A percentile compares a stretch with the other conserved stretches of the same genome.
phyloP scores from a whole-genome alignment of 495 filamentous ascomycete genomes.

The Aspergillus heteromorphus region DNA sequence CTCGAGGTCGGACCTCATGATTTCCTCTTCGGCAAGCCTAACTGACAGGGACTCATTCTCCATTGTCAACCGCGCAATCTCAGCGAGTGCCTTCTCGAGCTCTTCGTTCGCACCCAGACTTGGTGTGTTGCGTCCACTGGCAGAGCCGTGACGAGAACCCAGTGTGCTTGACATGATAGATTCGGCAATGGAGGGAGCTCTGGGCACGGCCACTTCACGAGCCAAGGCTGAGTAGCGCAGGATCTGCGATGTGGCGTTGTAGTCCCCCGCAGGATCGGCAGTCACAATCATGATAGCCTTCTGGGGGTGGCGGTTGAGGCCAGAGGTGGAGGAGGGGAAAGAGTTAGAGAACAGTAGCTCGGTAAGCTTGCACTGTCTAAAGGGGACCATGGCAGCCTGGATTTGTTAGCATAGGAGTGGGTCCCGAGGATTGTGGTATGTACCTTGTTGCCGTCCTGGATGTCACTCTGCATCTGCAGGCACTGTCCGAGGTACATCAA shows the following conservation, averaged over 20 bases:
- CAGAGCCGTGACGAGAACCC: constrained; percentile 27
- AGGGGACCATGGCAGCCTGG: constrained; percentile 76
- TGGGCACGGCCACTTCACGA: constrained; percentile 86
- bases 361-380: constrained; percentile 93
- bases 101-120: constrained; percentile 54
- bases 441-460: constrained; percentile 70
- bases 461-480: constrained; percentile 87
- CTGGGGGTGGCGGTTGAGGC: constrained; percentile 59
- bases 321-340: constrained; percentile 62
- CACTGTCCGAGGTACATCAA: constrained; percentile 98
- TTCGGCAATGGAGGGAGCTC: constrained; percentile 69
- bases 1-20: constrained; percentile 48
- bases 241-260: constrained; percentile 94
- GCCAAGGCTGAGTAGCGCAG: constrained; percentile 92
- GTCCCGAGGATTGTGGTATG: constrained; percentile 8
- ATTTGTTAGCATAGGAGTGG: constrained; percentile 7
- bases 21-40: constrained; percentile 57
- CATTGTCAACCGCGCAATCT: constrained; percentile 68
- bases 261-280: constrained; percentile 88
- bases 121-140: constrained; percentile 45
- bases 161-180: constrained; percentile 49
- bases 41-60: constrained; percentile 63
- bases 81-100: constrained; percentile 66
- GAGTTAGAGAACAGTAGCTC: constrained; percentile 95
- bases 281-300: constrained; percentile 96